These are phyloP conservation scores for Limnanthes douglasii DNA, from an alignment of 345 rosid genomes.

Conservation along the genomic window DNA sequence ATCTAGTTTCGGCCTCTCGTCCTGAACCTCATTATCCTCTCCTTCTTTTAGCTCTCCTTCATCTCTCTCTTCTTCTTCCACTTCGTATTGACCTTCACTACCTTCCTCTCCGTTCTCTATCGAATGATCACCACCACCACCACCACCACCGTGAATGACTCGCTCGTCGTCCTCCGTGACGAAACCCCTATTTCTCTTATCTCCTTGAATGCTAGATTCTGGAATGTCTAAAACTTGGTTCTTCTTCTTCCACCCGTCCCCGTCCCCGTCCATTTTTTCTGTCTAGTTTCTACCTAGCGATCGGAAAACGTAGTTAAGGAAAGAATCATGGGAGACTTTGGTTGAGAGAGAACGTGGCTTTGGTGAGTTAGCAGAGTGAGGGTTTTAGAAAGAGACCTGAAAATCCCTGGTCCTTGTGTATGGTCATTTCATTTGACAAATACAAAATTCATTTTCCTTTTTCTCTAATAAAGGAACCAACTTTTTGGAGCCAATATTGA, in stretches of 20 bases:
- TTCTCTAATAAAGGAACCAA: no score
- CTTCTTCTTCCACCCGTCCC: constrained; percentile 10
- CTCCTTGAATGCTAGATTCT: constrained; percentile 4
- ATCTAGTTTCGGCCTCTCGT: constrained; percentile 65
- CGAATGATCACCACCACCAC: constrained; percentile 13
- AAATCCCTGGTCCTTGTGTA: no score
- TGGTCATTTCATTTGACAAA: no score
- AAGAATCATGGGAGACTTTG: no score
- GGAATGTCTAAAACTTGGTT: constrained; percentile 8
- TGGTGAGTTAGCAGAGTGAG: no score
- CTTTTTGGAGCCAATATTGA: no score
- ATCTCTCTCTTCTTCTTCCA: constrained; percentile 18
- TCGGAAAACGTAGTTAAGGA: no score
- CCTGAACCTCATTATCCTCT: constrained; percentile 17
- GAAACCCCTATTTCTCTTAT: constrained; percentile 1
- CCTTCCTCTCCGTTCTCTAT: constrained; percentile 14
- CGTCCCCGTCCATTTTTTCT: no score
- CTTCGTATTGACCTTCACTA: constrained; percentile 9
- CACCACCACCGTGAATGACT: constrained; percentile 11
- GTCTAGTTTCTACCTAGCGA: no score
- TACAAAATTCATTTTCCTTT: no score
- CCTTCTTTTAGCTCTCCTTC: constrained; percentile 24
- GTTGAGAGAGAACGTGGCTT: no score
- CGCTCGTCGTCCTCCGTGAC: constrained; percentile 1
- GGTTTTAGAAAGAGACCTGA: no score